A percentile compares a stretch with the other conserved stretches of the same genome.
Evolutionary conservation across 1,284 basidiomycete species (phyloP).

Genomic region (Volvariella surrecta): DNA sequence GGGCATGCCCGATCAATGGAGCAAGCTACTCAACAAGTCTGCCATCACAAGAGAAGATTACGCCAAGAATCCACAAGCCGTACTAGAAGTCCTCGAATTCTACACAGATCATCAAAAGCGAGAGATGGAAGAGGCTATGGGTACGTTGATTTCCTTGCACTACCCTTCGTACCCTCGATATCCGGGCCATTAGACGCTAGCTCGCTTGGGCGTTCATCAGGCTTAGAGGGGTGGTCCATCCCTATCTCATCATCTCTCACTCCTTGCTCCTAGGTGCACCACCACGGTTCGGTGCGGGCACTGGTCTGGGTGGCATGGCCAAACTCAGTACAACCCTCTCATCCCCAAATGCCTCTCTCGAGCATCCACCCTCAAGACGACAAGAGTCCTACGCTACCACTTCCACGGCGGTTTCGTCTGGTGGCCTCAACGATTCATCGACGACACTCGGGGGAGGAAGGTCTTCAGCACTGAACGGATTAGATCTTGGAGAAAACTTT

Average conservation of each 20-base stretch:
- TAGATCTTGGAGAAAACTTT: constrained; percentile 27
- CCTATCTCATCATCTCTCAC: constrained; percentile 18
- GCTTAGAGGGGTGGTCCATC: not conserved
- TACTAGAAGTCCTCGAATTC: constrained; percentile 95
- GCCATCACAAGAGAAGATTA: constrained; percentile 98
- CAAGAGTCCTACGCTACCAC: constrained; percentile 34
- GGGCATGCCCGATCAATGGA: constrained; percentile 98
- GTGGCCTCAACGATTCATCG: constrained; percentile 30
- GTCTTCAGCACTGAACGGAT: no score
- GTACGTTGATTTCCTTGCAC: constrained; percentile 31
- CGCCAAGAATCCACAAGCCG: constrained; percentile 93
- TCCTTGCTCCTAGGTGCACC: constrained; percentile 38
- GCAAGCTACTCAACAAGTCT: constrained; percentile 88
- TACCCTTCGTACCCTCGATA: constrained; percentile 3
- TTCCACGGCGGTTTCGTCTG: constrained; percentile 25
- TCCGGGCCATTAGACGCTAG: not conserved
- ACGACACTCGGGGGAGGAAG: no score
- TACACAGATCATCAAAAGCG: constrained; percentile 96
- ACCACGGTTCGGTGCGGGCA: constrained; percentile 78
- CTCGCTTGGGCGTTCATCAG: not conserved
- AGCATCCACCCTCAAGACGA: constrained; percentile 30
- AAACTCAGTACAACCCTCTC: constrained; percentile 30
- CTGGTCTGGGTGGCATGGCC: constrained; percentile 70
- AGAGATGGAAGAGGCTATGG: constrained; percentile 56
- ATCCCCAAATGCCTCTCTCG: constrained; percentile 19